Percentiles rank a stretch among this genome's conserved stretches.
These are phyloP conservation scores for Volvox reticuliferus DNA, from an alignment of 139 green algal species.

Conservation along the genomic window DNA sequence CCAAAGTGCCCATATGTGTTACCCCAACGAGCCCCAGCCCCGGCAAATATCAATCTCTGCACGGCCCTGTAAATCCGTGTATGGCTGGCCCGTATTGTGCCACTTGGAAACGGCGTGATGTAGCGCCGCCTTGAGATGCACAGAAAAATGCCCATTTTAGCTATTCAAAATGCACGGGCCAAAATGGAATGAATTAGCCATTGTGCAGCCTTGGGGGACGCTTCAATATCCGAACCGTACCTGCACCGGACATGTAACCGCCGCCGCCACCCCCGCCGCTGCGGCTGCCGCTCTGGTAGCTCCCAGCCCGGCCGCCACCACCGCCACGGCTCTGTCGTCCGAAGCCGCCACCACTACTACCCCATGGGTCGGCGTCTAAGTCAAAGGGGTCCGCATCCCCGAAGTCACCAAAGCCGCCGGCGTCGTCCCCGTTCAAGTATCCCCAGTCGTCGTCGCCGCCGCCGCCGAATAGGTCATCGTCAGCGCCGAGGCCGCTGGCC, in stretches of 20 bases:
- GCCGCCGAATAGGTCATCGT: background rate
- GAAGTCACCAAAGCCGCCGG: background rate
- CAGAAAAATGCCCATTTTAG: no score
- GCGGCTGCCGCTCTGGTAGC: background rate
- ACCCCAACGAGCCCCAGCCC: no score
- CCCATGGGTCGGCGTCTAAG: constrained; percentile 5
- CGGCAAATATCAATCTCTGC: no score
- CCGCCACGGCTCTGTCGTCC: background rate
- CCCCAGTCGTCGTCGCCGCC: background rate
- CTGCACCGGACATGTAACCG: constrained; percentile 17
- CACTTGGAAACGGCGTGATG: no score
- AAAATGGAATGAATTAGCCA: no score
- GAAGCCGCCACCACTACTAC: background rate
- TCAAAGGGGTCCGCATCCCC: background rate
- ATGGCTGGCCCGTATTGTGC: no score
- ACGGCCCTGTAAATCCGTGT: no score
- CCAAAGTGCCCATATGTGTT: no score
- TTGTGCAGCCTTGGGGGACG: no score
- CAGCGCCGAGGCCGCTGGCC: background rate
- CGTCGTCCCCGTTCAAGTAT: background rate
- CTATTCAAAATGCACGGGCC: no score
- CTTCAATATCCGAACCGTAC: background rate
- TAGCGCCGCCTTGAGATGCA: no score
- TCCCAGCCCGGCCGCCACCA: background rate
- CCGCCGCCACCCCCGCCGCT: constrained; percentile 6